Evolutionary conservation across 148 eudicot species (phyloP).

Genomic region (Dysphania ambrosioides): DNA sequence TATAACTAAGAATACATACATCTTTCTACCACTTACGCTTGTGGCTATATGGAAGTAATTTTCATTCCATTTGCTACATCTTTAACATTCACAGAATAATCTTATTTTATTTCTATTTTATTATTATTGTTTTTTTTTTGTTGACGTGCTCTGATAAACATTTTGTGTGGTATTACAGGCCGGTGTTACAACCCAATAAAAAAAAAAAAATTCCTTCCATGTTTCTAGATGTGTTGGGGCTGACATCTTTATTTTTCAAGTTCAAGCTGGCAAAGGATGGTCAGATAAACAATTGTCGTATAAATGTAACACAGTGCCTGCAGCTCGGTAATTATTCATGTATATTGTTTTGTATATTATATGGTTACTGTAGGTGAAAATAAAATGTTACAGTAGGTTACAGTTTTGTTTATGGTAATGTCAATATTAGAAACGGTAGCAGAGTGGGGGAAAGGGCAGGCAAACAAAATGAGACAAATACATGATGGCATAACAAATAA

Average conservation of each 20-base stretch:
- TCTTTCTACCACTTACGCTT: background rate
- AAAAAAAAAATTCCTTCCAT: background rate
- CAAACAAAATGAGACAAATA: no score
- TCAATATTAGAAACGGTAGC: no score
- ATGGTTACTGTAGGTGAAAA: background rate
- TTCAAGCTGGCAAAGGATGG: background rate
- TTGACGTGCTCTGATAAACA: no score
- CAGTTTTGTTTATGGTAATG: no score
- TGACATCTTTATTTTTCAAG: constrained; percentile 2
- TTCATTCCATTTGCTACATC: background rate
- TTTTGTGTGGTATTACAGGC: constrained; percentile 6
- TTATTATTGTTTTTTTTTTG: no score
- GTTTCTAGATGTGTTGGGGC: background rate
- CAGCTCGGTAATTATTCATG: constrained; percentile 20
- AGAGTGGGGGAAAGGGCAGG: no score
- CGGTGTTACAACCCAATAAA: background rate
- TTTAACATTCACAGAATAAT: no score
- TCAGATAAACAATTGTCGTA: constrained; percentile 3
- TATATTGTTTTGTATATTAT: constrained; percentile 25
- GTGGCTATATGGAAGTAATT: no score
- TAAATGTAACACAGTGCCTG: constrained; percentile 16
- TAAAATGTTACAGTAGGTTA: no score
- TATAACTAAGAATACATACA: background rate
- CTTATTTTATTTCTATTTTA: no score
- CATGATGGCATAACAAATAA: no score